Evolutionary conservation across 2,329 filamentous ascomycete genomes (phyloP).

Genomic region (Dactylellina parvicollis): DNA sequence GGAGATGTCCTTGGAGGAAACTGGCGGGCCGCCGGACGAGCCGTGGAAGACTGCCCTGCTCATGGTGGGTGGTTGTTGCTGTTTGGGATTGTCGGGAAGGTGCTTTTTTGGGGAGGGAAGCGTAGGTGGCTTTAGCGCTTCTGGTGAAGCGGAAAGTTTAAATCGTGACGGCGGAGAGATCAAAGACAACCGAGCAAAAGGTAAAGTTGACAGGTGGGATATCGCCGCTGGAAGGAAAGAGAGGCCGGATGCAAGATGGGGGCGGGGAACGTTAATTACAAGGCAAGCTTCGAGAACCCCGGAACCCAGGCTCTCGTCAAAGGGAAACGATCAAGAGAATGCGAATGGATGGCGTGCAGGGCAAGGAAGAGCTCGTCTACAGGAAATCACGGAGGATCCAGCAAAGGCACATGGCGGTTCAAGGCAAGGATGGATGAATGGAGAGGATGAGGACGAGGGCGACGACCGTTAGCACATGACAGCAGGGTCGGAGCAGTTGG

Average conservation of each 20-base stretch:
- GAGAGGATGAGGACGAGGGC: not conserved
- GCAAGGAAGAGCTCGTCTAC: conserved; percentile 3
- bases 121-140: not conserved
- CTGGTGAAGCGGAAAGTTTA: not conserved
- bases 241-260: not conserved
- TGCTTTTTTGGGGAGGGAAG: not conserved
- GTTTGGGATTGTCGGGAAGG: not conserved
- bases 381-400: conserved; percentile 15
- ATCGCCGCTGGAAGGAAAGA: not conserved
- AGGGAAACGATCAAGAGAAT: not conserved
- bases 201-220: too few relatives aligned
- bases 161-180: not conserved
- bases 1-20: conserved; percentile 80
- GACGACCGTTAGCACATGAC: conserved; percentile 43
- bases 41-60: conserved; percentile 54
- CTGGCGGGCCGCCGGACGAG: conserved; percentile 66
- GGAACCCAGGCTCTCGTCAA: not conserved
- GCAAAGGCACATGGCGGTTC: conserved; percentile 1
- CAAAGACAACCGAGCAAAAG: not conserved
- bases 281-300: not conserved
- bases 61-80: conserved; percentile 22
- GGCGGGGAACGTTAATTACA: conserved; percentile 43
- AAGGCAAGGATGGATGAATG: not conserved
- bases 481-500: conserved; percentile 2
- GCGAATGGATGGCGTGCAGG: not conserved